Percentiles rank a stretch among this genome's conserved stretches.
phyloP scores from a whole-genome alignment of 192 early-diverging fungal species.

The Irineochytrium annulatum region DNA sequence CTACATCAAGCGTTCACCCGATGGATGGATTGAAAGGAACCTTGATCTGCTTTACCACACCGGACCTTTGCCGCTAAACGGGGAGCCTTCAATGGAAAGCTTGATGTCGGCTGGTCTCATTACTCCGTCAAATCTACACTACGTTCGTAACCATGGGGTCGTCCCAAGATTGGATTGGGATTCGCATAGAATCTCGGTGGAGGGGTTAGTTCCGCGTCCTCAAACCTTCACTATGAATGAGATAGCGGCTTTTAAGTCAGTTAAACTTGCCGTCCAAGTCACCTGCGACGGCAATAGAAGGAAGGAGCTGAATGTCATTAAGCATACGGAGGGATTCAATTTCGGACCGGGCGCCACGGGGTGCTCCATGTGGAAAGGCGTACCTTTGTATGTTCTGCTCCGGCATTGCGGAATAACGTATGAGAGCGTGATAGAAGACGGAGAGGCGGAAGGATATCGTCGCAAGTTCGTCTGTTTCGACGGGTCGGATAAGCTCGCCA shows the following conservation, averaged over 20 bases:
- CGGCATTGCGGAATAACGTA: slow-evolving; percentile 24
- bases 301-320: slow-evolving; percentile 65
- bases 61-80: slow-evolving; percentile 58
- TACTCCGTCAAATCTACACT: slow-evolving; percentile 57
- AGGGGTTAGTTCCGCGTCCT: slow-evolving; percentile 30
- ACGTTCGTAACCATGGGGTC: slow-evolving; percentile 68
- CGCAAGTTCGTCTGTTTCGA: slow-evolving; percentile 54
- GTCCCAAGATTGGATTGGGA: slow-evolving; percentile 53
- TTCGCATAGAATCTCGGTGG: slow-evolving; percentile 37
- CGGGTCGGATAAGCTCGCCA: slow-evolving; percentile 56
- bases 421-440: slow-evolving; percentile 20
- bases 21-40: too few relatives aligned
- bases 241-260: slow-evolving; percentile 34
- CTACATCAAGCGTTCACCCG: too few relatives aligned
- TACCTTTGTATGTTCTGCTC: slow-evolving; percentile 46
- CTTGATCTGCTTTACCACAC: too few relatives aligned
- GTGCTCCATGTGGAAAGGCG: slow-evolving; percentile 59
- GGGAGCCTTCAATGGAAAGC: slow-evolving; percentile 38
- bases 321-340: slow-evolving; percentile 56
- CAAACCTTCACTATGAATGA: slow-evolving; percentile 51
- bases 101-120: slow-evolving; percentile 48
- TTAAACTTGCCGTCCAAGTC: slow-evolving; percentile 52
- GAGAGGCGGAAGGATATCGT: too few relatives aligned
- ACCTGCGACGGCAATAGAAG: slow-evolving; percentile 62
- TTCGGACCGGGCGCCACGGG: slow-evolving; percentile 55